These are phyloP conservation scores for Aspergillus asperescens DNA, from an alignment of 495 filamentous ascomycete species.

Conservation along the genomic window DNA sequence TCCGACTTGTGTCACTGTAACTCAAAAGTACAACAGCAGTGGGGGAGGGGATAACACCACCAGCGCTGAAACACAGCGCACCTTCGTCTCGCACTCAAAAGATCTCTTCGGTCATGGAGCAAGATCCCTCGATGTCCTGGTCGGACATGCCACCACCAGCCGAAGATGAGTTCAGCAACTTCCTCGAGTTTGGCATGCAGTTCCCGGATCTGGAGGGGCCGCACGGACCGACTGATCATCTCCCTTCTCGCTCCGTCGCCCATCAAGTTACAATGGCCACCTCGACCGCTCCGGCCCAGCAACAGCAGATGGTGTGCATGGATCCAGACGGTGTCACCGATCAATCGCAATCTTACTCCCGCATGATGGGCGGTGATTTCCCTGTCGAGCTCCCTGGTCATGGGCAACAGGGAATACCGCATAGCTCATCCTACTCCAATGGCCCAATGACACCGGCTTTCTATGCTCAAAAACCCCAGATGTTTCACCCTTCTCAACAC, in stretches of 20 bases:
- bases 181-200: conserved; percentile 50
- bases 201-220: conserved; percentile 46
- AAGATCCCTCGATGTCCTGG: conserved; percentile 39
- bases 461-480: conserved; percentile 35
- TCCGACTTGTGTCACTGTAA: conserved; percentile 4
- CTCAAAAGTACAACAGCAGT: not conserved
- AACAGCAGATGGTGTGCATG: conserved; percentile 25
- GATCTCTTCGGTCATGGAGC: conserved; percentile 31
- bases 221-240: conserved; percentile 34
- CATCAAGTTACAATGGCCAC: conserved; percentile 31
- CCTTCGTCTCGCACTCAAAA: not conserved
- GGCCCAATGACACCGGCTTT: conserved; percentile 36
- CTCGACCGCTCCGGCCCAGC: conserved; percentile 24
- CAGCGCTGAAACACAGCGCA: not conserved
- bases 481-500: conserved; percentile 16
- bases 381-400: conserved; percentile 33
- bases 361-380: conserved; percentile 32
- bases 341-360: conserved; percentile 29
- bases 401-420: conserved; percentile 22
- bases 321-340: conserved; percentile 24
- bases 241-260: conserved; percentile 30
- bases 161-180: conserved; percentile 51
- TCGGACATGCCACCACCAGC: conserved; percentile 32
- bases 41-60: not conserved
- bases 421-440: conserved; percentile 30